A percentile compares a stretch with the other conserved stretches of the same genome.
Evolutionary conservation across 148 eudicot species (phyloP).

Genomic region (Fagopyrum homotropicum): DNA sequence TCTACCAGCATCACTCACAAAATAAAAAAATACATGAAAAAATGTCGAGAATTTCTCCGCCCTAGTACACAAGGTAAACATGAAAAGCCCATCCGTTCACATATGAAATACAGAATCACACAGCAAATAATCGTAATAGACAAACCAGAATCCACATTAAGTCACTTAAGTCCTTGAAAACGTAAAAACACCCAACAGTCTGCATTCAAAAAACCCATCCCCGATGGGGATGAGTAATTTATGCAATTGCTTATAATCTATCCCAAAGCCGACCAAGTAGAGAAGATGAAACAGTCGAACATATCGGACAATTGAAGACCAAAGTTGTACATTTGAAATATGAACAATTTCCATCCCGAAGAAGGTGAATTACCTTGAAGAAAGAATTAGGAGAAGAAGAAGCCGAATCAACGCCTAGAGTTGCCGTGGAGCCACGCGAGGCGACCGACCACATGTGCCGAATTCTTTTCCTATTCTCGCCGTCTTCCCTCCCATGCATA

Average conservation of each 20-base stretch:
- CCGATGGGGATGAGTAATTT: neutral
- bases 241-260: neutral
- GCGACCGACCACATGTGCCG: constrained; percentile 22
- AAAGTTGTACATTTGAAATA: neutral
- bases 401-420: constrained; percentile 10
- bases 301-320: neutral
- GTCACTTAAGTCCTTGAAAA: neutral
- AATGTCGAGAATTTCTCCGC: neutral
- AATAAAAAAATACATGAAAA: too few species aligned
- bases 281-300: neutral
- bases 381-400: constrained; percentile 15
- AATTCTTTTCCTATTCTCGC: constrained; percentile 13
- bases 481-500: constrained; percentile 22
- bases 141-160: neutral
- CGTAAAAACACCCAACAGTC: neutral
- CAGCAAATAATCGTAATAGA: neutral
- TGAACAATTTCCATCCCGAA: neutral
- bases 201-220: neutral
- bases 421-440: constrained; percentile 17
- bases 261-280: neutral
- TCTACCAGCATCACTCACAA: neutral
- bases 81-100: neutral
- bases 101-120: neutral
- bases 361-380: constrained; percentile 12
- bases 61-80: neutral